Base-by-base conservation (phyloP, 1,284 basidiomycete genomes). In the Taiwanofungus camphoratus region DNA sequence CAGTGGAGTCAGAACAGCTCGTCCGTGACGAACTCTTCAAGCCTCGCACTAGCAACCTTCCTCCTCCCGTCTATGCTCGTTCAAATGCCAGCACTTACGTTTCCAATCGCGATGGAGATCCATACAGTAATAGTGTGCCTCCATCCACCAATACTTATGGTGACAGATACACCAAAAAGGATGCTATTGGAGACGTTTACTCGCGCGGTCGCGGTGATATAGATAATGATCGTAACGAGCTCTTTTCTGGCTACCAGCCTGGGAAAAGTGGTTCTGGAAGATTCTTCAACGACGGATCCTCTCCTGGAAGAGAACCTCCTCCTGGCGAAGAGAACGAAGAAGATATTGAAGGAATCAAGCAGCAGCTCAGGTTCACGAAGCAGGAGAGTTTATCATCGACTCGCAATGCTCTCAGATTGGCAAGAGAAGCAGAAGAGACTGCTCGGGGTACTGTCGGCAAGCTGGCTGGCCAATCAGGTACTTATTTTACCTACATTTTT, bases 391-490 rank as follows among this genome's bases (percentile, higher is more conserved):
- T 96, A 37, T 85, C 83, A 46, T 89, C 87, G 19, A 92, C 93
- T 1, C 74, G 94, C 54, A 98, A 99, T 65, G 94, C 95, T 3
- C 74, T 99, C 38, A 78, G 92, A 39, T 75, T 98, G 60, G 95
- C 94, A 18, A 76, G 88, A 12, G 92, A 99, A 65, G 92, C 95
- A 1, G 95, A 98, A 65, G 96, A 99, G 65, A 96, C 90, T 5
- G 96, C 92, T 18, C 71, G 87, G 42, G 85, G 84, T 52, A 99
- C 95, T 11, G 67, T 99, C 34, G 70, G 69, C 51, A 88, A 82
- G 59, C 77, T 99, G 13, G 94, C 89, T n/a, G 87, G 92, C 54
- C 96, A 99, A 68, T 97, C 93, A 34, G 94, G 94, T 94, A 51
- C 44, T 79, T 22, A 39, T 24, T 30, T 35, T 31, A 36, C 33